Conservation (phyloP, 768 basidiomycete genomes). For the Lactarius tabidus region DNA sequence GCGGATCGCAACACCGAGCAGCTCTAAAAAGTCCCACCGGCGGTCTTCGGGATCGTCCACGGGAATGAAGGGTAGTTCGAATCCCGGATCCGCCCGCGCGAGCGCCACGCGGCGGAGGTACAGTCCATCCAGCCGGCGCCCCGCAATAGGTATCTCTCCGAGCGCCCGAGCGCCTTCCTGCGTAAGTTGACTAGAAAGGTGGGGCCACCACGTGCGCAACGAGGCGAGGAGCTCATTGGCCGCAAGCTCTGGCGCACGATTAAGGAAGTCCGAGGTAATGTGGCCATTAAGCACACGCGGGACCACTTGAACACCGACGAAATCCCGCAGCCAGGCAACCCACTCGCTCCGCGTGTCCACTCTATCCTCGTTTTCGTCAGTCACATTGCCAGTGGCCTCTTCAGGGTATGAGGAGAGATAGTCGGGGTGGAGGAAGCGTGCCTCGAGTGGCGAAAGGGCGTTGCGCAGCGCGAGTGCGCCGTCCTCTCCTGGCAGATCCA, state of each 20-base stretch:
- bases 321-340: slow-evolving; percentile 22
- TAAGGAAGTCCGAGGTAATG: slow-evolving; percentile 20
- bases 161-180: slow-evolving; percentile 4
- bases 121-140: slow-evolving; percentile 16
- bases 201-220: slow-evolving; percentile 22
- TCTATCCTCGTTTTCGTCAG: neutral
- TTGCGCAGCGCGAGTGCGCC: slow-evolving; percentile 11
- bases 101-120: slow-evolving; percentile 18
- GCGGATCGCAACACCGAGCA: slow-evolving; percentile 24
- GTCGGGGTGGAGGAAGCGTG: slow-evolving; percentile 17
- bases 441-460: slow-evolving; percentile 9
- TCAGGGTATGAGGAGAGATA: slow-evolving; percentile 20
- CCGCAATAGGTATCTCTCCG: slow-evolving; percentile 3
- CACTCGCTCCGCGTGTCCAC: slow-evolving; percentile 8
- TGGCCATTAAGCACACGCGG: slow-evolving; percentile 20
- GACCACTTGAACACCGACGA: slow-evolving; percentile 17
- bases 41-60: slow-evolving; percentile 24
- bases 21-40: slow-evolving; percentile 25
- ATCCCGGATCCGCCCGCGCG: neutral
- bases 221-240: slow-evolving; percentile 6
- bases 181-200: neutral
- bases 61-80: slow-evolving; percentile 26
- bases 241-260: neutral
- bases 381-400: no score
- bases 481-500: slow-evolving; percentile 8